Percentiles rank a stretch among this genome's conserved stretches.
These are phyloP conservation scores for Rhypophila decipiens DNA, from an alignment of 495 filamentous ascomycete species.

Conservation along the genomic window DNA sequence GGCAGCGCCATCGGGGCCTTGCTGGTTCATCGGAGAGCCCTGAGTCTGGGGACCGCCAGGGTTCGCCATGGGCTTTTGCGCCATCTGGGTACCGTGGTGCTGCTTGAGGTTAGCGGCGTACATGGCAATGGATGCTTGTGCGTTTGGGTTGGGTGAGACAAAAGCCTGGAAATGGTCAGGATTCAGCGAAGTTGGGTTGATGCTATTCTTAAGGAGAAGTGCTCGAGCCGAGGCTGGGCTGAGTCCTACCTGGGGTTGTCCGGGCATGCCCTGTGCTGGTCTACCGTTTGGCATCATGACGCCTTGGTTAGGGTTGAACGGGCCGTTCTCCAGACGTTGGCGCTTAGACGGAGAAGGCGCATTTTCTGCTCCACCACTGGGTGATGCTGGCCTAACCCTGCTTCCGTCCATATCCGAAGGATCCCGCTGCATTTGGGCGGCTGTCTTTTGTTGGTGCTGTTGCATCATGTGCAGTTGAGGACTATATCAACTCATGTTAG, in stretches of 20 bases:
- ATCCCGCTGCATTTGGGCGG: slow-evolving; percentile 75
- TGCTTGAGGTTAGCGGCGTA: slow-evolving; percentile 78
- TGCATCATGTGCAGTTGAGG: slow-evolving; percentile 61
- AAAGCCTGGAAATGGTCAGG: slow-evolving; percentile 72
- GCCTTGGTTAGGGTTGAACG: slow-evolving; percentile 60
- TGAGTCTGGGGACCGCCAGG: slow-evolving; percentile 50
- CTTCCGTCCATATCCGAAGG: slow-evolving; percentile 84
- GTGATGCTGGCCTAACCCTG: slow-evolving; percentile 72
- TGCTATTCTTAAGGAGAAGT: slow-evolving; percentile 69
- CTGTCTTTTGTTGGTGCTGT: slow-evolving; percentile 50
- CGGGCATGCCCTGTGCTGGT: slow-evolving; percentile 64
- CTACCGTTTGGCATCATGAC: slow-evolving; percentile 71
- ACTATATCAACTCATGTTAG: too few relatives aligned
- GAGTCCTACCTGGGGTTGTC: slow-evolving; percentile 65
- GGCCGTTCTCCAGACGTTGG: slow-evolving; percentile 70
- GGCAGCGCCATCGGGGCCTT: slow-evolving; percentile 58
- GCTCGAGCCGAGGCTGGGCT: slow-evolving; percentile 44
- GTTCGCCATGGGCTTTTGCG: slow-evolving; percentile 55
- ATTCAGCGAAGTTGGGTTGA: slow-evolving; percentile 67
- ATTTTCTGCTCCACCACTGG: slow-evolving; percentile 75
- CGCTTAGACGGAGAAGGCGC: slow-evolving; percentile 89
- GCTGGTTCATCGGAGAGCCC: slow-evolving; percentile 72
- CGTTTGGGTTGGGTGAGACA: slow-evolving; percentile 48
- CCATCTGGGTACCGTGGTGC: slow-evolving; percentile 74
- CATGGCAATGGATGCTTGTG: slow-evolving; percentile 71